Evolutionary conservation across 331 rosid species (phyloP).

Genomic region (Dryas integrifolia): DNA sequence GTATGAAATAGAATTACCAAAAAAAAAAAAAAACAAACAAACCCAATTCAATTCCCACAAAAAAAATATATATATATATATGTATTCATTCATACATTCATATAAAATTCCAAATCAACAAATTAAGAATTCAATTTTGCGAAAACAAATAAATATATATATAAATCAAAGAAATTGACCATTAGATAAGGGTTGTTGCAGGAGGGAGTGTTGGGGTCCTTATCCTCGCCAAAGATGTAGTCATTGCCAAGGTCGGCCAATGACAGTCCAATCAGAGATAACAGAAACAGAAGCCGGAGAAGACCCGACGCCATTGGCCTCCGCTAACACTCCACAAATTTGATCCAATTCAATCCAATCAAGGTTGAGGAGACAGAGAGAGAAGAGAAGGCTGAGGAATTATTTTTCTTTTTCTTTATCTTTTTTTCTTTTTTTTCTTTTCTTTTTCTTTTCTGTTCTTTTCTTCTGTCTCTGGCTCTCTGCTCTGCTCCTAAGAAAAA

Average conservation of each 20-base stretch:
- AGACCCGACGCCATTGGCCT: constrained; percentile 41
- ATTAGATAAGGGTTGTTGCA: constrained; percentile 67
- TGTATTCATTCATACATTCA: not conserved
- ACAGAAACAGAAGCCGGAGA: constrained; percentile 33
- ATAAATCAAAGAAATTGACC: constrained; percentile 34
- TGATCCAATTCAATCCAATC: not conserved
- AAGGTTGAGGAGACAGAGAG: constrained; percentile 14
- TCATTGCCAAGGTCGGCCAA: constrained; percentile 37
- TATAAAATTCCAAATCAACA: too few species aligned
- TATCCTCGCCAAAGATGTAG: constrained; percentile 47
- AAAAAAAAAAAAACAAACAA: too few species aligned
- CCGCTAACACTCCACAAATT: constrained; percentile 4
- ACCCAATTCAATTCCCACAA: not conserved
- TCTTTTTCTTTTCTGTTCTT: not conserved
- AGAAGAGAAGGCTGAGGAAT: not conserved
- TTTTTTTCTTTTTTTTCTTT: not conserved
- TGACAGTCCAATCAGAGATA: constrained; percentile 23
- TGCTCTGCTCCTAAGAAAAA: not conserved
- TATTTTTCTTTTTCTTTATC: not conserved
- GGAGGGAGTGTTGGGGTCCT: constrained; percentile 41
- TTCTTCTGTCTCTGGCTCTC: not conserved
- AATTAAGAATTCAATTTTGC: not conserved
- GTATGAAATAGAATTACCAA: not conserved
- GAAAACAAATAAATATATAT: not conserved
- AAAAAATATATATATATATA: not conserved